phyloP scores from a whole-genome alignment of 805 yeast genomes.

The Kluyveromyces dobzhanskii region DNA sequence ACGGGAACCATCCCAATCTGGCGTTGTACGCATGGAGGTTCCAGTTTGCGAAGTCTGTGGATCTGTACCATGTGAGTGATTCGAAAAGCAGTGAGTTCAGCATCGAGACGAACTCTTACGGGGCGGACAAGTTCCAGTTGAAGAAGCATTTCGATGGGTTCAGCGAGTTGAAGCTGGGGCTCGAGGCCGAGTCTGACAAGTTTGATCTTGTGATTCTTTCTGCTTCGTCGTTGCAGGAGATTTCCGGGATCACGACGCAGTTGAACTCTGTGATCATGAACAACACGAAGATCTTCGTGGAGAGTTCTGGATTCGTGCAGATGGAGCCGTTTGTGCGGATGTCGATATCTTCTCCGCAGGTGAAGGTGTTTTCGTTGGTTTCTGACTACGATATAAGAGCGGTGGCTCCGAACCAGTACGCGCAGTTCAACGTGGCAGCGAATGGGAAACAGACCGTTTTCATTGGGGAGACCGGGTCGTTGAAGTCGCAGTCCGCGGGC shows the following conservation, averaged over 20 bases:
- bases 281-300: constrained; percentile 50
- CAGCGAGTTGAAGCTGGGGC: constrained; percentile 10
- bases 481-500: constrained; percentile 7
- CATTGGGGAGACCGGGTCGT: constrained; percentile 31
- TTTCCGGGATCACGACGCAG: constrained; percentile 35
- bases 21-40: constrained; percentile 26
- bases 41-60: constrained; percentile 29
- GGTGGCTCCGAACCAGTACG: constrained; percentile 27
- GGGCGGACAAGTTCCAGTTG: constrained; percentile 19
- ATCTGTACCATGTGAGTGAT: constrained; percentile 24
- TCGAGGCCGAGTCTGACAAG: constrained; percentile 6
- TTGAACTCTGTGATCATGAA: constrained; percentile 32
- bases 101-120: constrained; percentile 23
- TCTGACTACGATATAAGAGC: constrained; percentile 50
- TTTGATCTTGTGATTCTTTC: constrained; percentile 41
- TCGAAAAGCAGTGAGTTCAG: constrained; percentile 17
- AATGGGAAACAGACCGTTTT: constrained; percentile 38
- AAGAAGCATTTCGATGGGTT: constrained; percentile 22
- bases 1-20: constrained; percentile 26
- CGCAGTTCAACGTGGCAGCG: constrained; percentile 30
- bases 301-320: constrained; percentile 64
- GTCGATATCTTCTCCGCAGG: constrained; percentile 30
- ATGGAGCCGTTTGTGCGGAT: constrained; percentile 59
- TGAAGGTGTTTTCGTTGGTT: constrained; percentile 48
- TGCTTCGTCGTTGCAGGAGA: constrained; percentile 43